Conservation (phyloP, 2,329 filamentous ascomycete species). For the Rhynchosporium secalis region DNA sequence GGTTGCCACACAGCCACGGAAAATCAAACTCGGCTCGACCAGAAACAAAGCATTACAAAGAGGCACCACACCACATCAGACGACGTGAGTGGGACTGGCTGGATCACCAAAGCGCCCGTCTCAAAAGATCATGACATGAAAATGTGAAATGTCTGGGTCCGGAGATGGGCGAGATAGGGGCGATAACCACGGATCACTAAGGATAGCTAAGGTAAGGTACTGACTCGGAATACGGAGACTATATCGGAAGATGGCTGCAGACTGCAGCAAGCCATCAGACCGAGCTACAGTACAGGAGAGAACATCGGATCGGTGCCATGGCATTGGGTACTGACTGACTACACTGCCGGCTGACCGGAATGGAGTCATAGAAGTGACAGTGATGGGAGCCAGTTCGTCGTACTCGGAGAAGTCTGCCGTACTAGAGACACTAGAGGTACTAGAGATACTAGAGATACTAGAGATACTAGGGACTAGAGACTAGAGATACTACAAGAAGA, state of each 20-base stretch:
- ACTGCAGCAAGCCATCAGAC: conserved; percentile 16
- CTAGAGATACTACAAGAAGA: not conserved
- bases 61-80: no score
- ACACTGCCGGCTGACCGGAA: not conserved
- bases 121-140: not conserved
- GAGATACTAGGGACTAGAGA: no score
- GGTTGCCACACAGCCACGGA: no score
- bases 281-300: not conserved
- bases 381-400: not conserved
- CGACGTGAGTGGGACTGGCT: not conserved
- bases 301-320: not conserved
- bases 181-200: no score
- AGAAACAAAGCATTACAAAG: conserved; percentile 4
- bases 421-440: no score
- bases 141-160: not conserved
- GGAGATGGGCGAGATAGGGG: not conserved
- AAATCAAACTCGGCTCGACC: not conserved
- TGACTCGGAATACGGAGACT: not conserved
- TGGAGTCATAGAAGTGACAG: not conserved
- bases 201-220: not conserved
- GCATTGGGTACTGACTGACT: not conserved
- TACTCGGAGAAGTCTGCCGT: no score
- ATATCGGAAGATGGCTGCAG: conserved; percentile 19
- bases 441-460: no score
- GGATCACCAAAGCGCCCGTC: conserved; percentile 7